phyloP scores from a whole-genome alignment of 345 rosid species.

The Ceriops decandra region DNA sequence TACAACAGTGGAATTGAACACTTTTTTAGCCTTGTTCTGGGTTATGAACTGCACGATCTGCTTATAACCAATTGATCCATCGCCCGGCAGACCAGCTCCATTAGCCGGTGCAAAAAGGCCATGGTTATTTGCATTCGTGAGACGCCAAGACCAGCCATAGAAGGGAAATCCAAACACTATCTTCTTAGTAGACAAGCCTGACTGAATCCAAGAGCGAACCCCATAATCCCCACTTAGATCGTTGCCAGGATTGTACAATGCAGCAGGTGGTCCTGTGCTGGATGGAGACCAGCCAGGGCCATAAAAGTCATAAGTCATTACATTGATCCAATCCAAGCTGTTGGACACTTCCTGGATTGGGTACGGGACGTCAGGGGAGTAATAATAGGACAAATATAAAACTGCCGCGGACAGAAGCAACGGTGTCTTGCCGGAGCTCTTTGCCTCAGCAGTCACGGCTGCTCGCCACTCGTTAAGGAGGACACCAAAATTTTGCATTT shows the following conservation, averaged over 20 bases:
- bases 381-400: conserved; percentile 18
- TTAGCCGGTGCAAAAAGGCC: conserved; percentile 21
- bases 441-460: conserved; percentile 18
- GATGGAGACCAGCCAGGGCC: conserved; percentile 22
- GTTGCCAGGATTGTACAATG: conserved; percentile 18
- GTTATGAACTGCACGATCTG: conserved; percentile 12
- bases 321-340: conserved; percentile 24
- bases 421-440: conserved; percentile 12
- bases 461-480: conserved; percentile 36
- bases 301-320: conserved; percentile 24
- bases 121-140: conserved; percentile 10
- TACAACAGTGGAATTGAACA: conserved; percentile 11
- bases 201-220: conserved; percentile 15
- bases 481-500: conserved; percentile 20
- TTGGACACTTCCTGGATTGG: conserved; percentile 18
- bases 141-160: conserved; percentile 27
- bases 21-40: conserved; percentile 5
- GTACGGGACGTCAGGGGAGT: conserved; percentile 15
- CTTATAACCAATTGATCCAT: conserved; percentile 12
- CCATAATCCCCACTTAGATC: conserved; percentile 14
- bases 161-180: conserved; percentile 24
- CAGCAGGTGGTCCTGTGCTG: conserved; percentile 22
- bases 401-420: conserved; percentile 27
- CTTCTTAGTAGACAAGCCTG: conserved; percentile 18
- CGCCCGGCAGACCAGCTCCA: conserved; percentile 12